A percentile compares a stretch with the other conserved stretches of the same genome.
Evolutionary conservation across 1,284 basidiomycete genomes (phyloP).

Genomic region (Chalciporus sp.): DNA sequence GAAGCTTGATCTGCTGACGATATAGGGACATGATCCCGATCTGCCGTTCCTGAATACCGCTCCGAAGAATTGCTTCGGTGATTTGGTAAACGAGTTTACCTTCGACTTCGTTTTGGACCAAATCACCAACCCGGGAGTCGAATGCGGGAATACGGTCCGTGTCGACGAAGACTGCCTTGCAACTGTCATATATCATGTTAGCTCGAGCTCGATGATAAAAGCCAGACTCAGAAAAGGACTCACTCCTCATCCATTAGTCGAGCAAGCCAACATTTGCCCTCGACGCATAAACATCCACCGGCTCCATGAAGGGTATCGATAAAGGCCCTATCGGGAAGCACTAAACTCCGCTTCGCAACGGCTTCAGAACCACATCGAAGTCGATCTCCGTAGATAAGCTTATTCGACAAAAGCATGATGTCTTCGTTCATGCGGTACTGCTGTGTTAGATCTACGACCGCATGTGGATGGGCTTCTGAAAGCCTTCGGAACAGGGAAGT

Average conservation of each 20-base stretch:
- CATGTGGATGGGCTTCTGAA: constrained; percentile 81
- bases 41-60: constrained; percentile 69
- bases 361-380: constrained; percentile 78
- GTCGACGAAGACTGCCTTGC: constrained; percentile 90
- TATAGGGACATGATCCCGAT: constrained; percentile 93
- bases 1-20: constrained; percentile 91
- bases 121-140: constrained; percentile 83
- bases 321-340: constrained; percentile 50
- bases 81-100: constrained; percentile 68
- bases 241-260: constrained; percentile 67
- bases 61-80: constrained; percentile 60
- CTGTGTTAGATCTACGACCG: constrained; percentile 80
- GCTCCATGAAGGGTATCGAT: constrained; percentile 43
- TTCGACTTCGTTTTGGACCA: constrained; percentile 89
- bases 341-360: constrained; percentile 65
- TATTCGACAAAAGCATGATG: constrained; percentile 94
- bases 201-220: not conserved
- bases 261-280: constrained; percentile 69
- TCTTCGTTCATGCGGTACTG: constrained; percentile 98
- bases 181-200: constrained; percentile 44
- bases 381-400: constrained; percentile 81
- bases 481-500: constrained; percentile 88
- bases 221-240: constrained; percentile 17
- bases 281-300: constrained; percentile 32
- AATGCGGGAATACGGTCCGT: constrained; percentile 79